Evolutionary conservation across 495 filamentous ascomycete species (phyloP).

Genomic region (Penicillium cosmopolitanum): DNA sequence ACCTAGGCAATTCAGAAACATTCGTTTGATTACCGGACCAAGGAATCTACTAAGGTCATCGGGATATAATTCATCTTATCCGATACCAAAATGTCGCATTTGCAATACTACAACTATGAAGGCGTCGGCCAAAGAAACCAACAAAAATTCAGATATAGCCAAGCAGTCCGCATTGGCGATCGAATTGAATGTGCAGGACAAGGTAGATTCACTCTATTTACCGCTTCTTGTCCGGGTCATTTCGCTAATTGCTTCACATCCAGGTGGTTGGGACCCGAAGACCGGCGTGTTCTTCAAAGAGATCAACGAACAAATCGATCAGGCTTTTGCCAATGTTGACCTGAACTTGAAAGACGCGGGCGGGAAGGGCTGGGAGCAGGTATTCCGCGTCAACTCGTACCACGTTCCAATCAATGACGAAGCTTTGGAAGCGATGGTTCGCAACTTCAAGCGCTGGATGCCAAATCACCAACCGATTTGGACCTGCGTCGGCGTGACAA

Average conservation of each 20-base stretch:
- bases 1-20: background rate
- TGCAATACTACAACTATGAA: conserved; percentile 47
- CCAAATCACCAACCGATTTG: conserved; percentile 54
- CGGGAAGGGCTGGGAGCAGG: conserved; percentile 61
- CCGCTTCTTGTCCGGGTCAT: background rate
- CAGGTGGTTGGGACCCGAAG: conserved; percentile 56
- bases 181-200: conserved; percentile 58
- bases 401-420: conserved; percentile 46
- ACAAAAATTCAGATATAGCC: conserved; percentile 50
- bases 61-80: background rate
- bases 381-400: conserved; percentile 55
- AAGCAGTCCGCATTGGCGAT: conserved; percentile 57
- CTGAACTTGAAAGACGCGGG: conserved; percentile 50
- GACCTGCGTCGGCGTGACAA: conserved; percentile 50
- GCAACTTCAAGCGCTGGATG: conserved; percentile 53
- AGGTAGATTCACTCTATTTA: conserved; percentile 35
- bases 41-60: background rate
- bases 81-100: conserved; percentile 40
- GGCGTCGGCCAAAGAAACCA: conserved; percentile 42
- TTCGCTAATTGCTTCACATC: background rate
- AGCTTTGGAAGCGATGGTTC: conserved; percentile 42
- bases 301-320: conserved; percentile 53
- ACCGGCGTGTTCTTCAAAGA: conserved; percentile 40
- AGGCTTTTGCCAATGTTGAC: conserved; percentile 59
- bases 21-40: background rate